Evolutionary conservation across 345 rosid genomes (phyloP).

Genomic region (Populus pruinosa): DNA sequence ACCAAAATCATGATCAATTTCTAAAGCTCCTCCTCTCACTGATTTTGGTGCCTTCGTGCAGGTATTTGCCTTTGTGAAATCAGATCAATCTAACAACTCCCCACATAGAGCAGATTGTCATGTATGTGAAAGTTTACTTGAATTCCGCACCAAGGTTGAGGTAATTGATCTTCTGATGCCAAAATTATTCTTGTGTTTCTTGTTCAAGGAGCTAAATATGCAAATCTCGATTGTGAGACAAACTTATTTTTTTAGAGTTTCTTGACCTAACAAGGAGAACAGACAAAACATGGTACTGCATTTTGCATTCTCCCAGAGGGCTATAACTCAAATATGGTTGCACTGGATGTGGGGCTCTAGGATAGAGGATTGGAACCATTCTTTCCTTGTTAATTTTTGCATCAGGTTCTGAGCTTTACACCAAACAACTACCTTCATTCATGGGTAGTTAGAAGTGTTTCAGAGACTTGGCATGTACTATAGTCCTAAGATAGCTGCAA

Average conservation of each 20-base stretch:
- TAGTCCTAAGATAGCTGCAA: not conserved
- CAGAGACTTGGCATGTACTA: not conserved
- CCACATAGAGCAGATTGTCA: constrained; percentile 90
- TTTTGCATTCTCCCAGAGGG: not conserved
- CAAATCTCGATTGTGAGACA: not conserved
- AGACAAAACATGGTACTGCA: not conserved
- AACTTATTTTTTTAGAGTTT: not conserved
- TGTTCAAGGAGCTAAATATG: not conserved
- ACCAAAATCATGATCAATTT: constrained; percentile 2
- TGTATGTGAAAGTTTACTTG: constrained; percentile 77
- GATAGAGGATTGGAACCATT: not conserved
- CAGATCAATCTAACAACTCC: constrained; percentile 53
- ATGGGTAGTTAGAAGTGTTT: not conserved
- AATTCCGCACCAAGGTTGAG: constrained; percentile 84
- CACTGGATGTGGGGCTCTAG: not conserved
- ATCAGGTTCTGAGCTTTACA: not conserved
- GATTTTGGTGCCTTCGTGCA: constrained; percentile 24
- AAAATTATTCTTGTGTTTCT: not conserved
- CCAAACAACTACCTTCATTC: not conserved
- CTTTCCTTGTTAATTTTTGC: not conserved
- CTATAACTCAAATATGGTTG: not conserved
- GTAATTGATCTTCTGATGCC: constrained; percentile 29
- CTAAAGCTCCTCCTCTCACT: not conserved
- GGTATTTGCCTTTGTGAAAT: constrained; percentile 87
- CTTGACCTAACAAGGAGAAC: not conserved